Conservation (phyloP, 1,284 basidiomycete species). For the Pseudozyma flocculosa region DNA sequence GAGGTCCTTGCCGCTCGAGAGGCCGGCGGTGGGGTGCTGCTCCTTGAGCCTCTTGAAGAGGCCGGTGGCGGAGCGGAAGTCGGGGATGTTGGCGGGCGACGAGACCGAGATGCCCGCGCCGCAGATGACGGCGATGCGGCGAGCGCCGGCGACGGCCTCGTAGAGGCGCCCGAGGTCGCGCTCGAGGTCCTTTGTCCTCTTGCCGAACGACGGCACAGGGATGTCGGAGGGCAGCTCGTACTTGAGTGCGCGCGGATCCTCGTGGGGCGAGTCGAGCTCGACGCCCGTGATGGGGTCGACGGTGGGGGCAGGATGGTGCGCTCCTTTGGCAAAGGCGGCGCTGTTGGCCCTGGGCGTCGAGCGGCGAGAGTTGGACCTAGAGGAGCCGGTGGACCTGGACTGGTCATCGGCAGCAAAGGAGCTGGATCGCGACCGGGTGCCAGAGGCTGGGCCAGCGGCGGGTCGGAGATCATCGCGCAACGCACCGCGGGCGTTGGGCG, state of each 20-base stretch:
- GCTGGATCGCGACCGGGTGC: too few relatives aligned
- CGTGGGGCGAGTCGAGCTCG: neutral
- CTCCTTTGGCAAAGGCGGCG: too few relatives aligned
- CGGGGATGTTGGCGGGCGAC: constrained; percentile 81
- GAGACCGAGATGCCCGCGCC: constrained; percentile 83
- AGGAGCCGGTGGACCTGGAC: neutral
- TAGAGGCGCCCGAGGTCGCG: constrained; percentile 51
- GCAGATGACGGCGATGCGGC: constrained; percentile 79
- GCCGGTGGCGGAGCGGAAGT: constrained; percentile 81
- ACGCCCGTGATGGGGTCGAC: constrained; percentile 2
- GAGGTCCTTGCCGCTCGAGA: constrained; percentile 77
- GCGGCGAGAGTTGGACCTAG: constrained; percentile 10
- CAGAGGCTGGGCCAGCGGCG: too few relatives aligned
- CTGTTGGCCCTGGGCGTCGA: neutral
- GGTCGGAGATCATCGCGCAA: too few relatives aligned
- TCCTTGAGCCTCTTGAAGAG: constrained; percentile 76
- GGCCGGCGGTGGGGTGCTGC: constrained; percentile 71
- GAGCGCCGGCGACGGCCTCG: constrained; percentile 70
- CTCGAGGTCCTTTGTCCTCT: constrained; percentile 31
- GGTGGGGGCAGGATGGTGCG: neutral
- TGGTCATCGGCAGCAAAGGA: too few relatives aligned
- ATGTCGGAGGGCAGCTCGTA: constrained; percentile 39
- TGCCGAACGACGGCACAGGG: constrained; percentile 31
- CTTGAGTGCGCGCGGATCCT: constrained; percentile 34
- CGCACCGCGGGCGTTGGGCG: too few relatives aligned